Evolutionary conservation across 148 eudicot species (phyloP), one percentile per base, ranked within the genome.

Genomic region (Rhododendron simsii): DNA sequence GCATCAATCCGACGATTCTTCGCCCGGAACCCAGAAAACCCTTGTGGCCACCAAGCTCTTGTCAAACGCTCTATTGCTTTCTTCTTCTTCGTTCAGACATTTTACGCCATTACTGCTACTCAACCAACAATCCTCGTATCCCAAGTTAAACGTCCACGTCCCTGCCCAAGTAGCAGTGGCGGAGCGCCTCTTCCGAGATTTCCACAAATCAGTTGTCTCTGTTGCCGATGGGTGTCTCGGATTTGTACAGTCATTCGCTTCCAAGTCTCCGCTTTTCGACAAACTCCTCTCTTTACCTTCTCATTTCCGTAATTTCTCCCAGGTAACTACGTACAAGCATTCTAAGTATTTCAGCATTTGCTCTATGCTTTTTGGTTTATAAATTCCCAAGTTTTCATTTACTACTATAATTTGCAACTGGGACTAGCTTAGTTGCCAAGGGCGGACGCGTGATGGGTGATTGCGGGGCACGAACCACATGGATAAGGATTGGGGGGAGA

Each of bases 231-330:
- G 89, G 63, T 93, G 86, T 61, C 87, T 91, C 86, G 84, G 83
- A 15, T 86, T 87, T 21, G 79, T 93, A 76, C 91, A 87, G 11
- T 28, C 86, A 14, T 89, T 93, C n/a, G 91, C 91, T 88, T 79
- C 95, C 88, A 91, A 88, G 9, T 92, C 93, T 41, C 96, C 93
- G 15, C 37, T 94, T 87, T 35, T 94, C 18, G 85, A 48, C 39
- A 91, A 88, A 35, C 61, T 94, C n/a, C 76, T 90, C 8, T 88
- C 94, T 83, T 83, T 95, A 41, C 87, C 94, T 50, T 91, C 94
- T 53, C 87, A 91, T 12, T 79, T 93, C 65, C 92, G 89, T 13
- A 82, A 85, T 69, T 90, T 92, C 89, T 88, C 89, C 75, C 95
- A 94, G 98, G 98, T 94, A 90, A 18, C 61, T 55, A 4, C 61